Evolutionary conservation across 106 monocot genomes (phyloP).

Genomic region (Dioscorea alata): DNA sequence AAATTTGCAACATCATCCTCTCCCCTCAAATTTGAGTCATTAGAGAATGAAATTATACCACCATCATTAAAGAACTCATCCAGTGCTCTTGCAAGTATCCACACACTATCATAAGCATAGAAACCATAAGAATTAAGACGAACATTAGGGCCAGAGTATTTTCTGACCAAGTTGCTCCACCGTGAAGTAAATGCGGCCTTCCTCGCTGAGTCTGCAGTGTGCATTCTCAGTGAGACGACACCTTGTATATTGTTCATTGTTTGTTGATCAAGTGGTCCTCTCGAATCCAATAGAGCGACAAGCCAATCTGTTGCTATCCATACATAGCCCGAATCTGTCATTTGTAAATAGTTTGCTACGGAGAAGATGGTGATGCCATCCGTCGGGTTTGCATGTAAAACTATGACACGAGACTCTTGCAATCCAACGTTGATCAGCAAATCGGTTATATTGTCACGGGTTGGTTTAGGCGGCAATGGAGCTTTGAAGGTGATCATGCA

Average conservation of each 20-base stretch:
- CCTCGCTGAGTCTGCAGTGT: slow-evolving; percentile 36
- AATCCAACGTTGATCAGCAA: slow-evolving; percentile 32
- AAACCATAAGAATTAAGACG: slow-evolving; percentile 59
- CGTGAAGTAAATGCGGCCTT: slow-evolving; percentile 44
- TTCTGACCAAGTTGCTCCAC: slow-evolving; percentile 41
- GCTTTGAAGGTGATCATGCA: slow-evolving; percentile 55
- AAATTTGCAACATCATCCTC: slow-evolving; percentile 1
- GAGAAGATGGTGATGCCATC: slow-evolving; percentile 43
- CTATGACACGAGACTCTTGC: slow-evolving; percentile 44
- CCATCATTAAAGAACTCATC: slow-evolving; percentile 62
- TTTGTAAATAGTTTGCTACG: slow-evolving; percentile 53
- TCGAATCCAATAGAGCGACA: slow-evolving; percentile 49
- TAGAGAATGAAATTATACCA: slow-evolving; percentile 67
- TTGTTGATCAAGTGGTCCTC: slow-evolving; percentile 20
- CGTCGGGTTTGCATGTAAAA: slow-evolving; percentile 39
- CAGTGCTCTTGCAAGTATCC: slow-evolving; percentile 60
- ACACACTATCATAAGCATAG: slow-evolving; percentile 81
- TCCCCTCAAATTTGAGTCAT: slow-evolving; percentile 41
- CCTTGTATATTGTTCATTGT: slow-evolving; percentile 62
- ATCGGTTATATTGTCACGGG: slow-evolving; percentile 20
- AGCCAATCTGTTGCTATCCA: slow-evolving; percentile 97
- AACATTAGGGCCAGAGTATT: slow-evolving; percentile 20
- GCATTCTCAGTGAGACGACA: slow-evolving; percentile 62
- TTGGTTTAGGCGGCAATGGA: slow-evolving; percentile 21
- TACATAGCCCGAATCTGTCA: slow-evolving; percentile 67